These are phyloP conservation scores for Plasmodium inui DNA, from an alignment of 169 alveolate genomes.

Conservation along the genomic window DNA sequence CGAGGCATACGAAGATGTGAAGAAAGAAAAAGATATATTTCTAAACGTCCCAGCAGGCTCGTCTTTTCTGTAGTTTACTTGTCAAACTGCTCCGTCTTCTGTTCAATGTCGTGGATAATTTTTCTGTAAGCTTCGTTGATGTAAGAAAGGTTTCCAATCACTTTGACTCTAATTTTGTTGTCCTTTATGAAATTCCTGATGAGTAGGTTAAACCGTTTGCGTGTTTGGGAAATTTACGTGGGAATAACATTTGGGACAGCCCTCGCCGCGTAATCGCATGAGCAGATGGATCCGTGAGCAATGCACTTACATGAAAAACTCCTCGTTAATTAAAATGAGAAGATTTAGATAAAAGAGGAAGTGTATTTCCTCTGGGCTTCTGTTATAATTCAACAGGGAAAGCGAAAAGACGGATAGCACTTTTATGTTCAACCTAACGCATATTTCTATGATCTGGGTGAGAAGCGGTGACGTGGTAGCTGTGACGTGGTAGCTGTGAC, in stretches of 20 bases:
- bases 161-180: constrained; percentile 73
- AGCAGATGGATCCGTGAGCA: neutral
- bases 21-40: neutral
- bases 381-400: constrained; percentile 88
- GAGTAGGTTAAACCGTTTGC: neutral
- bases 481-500: neutral
- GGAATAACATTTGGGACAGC: neutral
- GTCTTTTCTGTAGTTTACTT: constrained; percentile 48
- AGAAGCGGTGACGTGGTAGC: neutral
- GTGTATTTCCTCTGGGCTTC: constrained; percentile 80
- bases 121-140: constrained; percentile 75
- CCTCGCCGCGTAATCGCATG: neutral
- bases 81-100: constrained; percentile 73
- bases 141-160: constrained; percentile 82
- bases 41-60: neutral
- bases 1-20: neutral
- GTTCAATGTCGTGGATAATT: constrained; percentile 76
- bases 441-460: constrained; percentile 82
- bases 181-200: constrained; percentile 75
- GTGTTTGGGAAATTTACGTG: neutral
- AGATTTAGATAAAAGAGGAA: constrained; percentile 76
- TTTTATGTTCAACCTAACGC: constrained; percentile 83
- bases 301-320: constrained; percentile 43
- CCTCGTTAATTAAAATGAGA: constrained; percentile 48
- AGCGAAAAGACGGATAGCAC: constrained; percentile 89